Base-by-base conservation (phyloP, 306 rosid genomes). In the Gynostemma pentaphyllum region DNA sequence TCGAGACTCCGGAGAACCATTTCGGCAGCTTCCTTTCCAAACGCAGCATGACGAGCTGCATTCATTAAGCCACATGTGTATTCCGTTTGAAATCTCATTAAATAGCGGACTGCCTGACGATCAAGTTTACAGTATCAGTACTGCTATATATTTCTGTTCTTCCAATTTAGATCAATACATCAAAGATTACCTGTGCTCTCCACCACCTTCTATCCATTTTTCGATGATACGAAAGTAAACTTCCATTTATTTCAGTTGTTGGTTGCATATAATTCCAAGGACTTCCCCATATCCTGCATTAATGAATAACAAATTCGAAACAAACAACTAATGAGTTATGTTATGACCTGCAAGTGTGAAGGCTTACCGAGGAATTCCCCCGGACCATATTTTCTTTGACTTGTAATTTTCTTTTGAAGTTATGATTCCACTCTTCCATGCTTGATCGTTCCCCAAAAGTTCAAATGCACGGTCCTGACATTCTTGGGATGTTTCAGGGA, bases 181-280 rank as follows among this genome's bases (percentile, higher is more conserved):
- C 59, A 30, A 48, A 23, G 45, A 14, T 24, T 72, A 87, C 96
- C 94, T 92, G 99, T 53, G 99, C 96, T 70, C 95, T 78, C 96
- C 96, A 92, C 99, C 99, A 92, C 62, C 96, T 62, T 46, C 60
- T 77, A 61, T 88, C 94, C 99, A 88, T 92, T 78, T 86, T 88
- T 59, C 87, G 91, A 68, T 92, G 96, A 74, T 80, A 67, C 78
- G 80, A 67, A 53, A 92, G 27, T 51, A 92, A 68, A 68, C 79
- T 88, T 29, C 99, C 99, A 74, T 88, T 92, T 62, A 92, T 64
- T 66, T 81, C 95, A 42, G 99, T 92, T 5, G 95, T 92, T 15
- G 99, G 99, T 67, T 86, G 99, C 83, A 92, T 44, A 75, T 77
- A 78, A 76, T 64, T 82, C 99, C 99, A 92, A 26, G 96, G 99